phyloP scores from a whole-genome alignment of 257 asterid genomes.

The Anisodus tanguticus region DNA sequence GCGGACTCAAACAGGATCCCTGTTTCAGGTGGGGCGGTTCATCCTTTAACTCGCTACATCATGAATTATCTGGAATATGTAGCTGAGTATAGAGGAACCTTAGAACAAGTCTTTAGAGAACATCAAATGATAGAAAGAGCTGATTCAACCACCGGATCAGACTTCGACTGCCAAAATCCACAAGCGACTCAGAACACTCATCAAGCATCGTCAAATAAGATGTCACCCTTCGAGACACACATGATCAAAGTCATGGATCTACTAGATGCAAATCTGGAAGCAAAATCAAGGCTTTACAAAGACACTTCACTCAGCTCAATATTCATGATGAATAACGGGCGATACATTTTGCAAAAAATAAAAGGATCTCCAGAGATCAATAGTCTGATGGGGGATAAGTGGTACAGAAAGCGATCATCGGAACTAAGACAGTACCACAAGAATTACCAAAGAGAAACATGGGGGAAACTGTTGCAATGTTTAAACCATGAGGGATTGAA shows the following conservation, averaged over 20 bases:
- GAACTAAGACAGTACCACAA: conserved; percentile 81
- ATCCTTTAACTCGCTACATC: conserved; percentile 76
- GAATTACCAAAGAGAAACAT: conserved; percentile 85
- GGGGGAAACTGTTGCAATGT: conserved; percentile 69
- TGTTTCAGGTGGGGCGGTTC: conserved; percentile 87
- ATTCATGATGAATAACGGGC: conserved; percentile 96
- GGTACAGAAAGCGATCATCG: conserved; percentile 77
- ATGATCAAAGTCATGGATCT: conserved; percentile 65
- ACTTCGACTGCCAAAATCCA: conserved; percentile 37
- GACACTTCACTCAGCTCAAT: conserved; percentile 67
- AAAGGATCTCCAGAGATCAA: conserved; percentile 55
- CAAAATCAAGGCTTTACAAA: conserved; percentile 71
- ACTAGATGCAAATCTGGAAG: conserved; percentile 64
- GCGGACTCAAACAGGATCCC: conserved; percentile 65
- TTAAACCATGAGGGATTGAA: conserved; percentile 70
- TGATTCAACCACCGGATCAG: conserved; percentile 56
- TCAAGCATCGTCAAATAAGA: background rate
- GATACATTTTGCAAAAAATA: conserved; percentile 80
- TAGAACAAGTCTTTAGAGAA: conserved; percentile 75
- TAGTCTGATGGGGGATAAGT: conserved; percentile 62
- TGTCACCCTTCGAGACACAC: conserved; percentile 61
- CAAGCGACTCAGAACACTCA: conserved; percentile 23
- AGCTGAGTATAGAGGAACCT: conserved; percentile 55
- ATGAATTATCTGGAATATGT: conserved; percentile 66
- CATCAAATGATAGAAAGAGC: conserved; percentile 67